Percentiles rank a stretch among this genome's conserved stretches.
Evolutionary conservation across 208 protist genomes (phyloP).

Genomic region (Wallacemonas rigidus): DNA sequence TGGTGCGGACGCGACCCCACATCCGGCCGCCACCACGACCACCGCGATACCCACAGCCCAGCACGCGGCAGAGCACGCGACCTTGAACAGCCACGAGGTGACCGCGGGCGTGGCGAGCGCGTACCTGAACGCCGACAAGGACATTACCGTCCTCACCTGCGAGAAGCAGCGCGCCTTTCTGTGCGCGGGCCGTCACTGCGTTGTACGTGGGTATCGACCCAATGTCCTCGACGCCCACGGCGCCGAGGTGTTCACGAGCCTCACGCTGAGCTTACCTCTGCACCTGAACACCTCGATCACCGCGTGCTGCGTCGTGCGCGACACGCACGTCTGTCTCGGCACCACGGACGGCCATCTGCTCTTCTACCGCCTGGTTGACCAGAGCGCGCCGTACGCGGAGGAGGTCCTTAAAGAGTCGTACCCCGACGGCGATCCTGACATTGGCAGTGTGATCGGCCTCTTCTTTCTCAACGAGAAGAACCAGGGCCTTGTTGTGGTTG

Average conservation of each 20-base stretch:
- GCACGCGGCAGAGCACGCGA: not conserved
- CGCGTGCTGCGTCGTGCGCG: constrained; percentile 79
- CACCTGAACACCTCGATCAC: constrained; percentile 57
- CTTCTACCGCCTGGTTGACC: constrained; percentile 76
- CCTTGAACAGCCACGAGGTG: not conserved
- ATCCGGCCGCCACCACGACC: not conserved
- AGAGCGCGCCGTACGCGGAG: constrained; percentile 52
- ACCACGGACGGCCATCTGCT: constrained; percentile 71
- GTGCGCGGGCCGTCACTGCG: constrained; percentile 58
- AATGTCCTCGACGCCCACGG: constrained; percentile 55
- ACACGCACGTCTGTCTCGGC: constrained; percentile 80
- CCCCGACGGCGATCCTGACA: constrained; percentile 32
- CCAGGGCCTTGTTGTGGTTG: constrained; percentile 69
- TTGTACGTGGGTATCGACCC: constrained; percentile 51
- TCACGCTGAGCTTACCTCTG: constrained; percentile 56
- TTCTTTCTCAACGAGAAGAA: constrained; percentile 71
- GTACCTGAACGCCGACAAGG: constrained; percentile 28
- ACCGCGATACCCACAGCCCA: not conserved
- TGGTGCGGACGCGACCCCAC: too few relatives aligned
- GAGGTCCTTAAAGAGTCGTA: constrained; percentile 45
- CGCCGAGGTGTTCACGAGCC: constrained; percentile 54
- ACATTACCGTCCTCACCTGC: constrained; percentile 49
- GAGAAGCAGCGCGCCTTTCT: constrained; percentile 56
- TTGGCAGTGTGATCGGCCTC: constrained; percentile 65
- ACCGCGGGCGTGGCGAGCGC: not conserved